A percentile compares a stretch with the other conserved stretches of the same genome.
phyloP scores from a whole-genome alignment of 208 protist genomes.

The Sergeia podlipaevii region DNA sequence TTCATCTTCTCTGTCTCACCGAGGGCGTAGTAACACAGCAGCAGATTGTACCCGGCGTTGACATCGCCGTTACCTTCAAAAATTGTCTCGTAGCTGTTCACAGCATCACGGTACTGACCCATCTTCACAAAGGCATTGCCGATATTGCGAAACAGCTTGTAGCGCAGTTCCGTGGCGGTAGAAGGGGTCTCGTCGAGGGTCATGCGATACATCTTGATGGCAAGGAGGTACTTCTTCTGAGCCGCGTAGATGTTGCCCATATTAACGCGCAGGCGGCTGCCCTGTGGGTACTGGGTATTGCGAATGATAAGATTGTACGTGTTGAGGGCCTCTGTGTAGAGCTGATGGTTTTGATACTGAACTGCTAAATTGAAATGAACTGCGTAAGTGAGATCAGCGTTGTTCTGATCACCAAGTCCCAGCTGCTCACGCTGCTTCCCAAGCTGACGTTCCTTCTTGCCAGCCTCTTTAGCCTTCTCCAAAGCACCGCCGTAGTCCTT shows the following conservation, averaged over 20 bases:
- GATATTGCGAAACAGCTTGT: slow-evolving; percentile 96
- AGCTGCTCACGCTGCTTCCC: slow-evolving; percentile 91
- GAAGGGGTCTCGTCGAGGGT: slow-evolving; percentile 93
- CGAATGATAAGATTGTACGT: slow-evolving; percentile 95
- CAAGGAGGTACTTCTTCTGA: slow-evolving; percentile 94
- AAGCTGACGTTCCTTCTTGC: slow-evolving; percentile 90
- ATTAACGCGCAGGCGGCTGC: slow-evolving; percentile 94
- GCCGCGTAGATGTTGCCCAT: slow-evolving; percentile 98
- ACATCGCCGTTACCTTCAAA: slow-evolving; percentile 91
- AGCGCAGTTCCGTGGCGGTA: slow-evolving; percentile 89
- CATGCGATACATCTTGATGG: slow-evolving; percentile 97
- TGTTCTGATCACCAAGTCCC: slow-evolving; percentile 90
- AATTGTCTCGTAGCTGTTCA: slow-evolving; percentile 92
- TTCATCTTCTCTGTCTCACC: slow-evolving; percentile 95
- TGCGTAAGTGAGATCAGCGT: slow-evolving; percentile 95
- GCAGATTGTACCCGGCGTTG: slow-evolving; percentile 93
- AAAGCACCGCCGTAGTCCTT: slow-evolving; percentile 87
- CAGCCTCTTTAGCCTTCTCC: slow-evolving; percentile 95
- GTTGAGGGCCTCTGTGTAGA: slow-evolving; percentile 95
- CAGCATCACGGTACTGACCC: slow-evolving; percentile 96
- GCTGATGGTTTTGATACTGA: slow-evolving; percentile 94
- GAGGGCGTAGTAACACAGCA: slow-evolving; percentile 97
- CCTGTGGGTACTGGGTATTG: slow-evolving; percentile 94
- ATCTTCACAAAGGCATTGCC: slow-evolving; percentile 95
- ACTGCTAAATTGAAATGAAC: slow-evolving; percentile 96